Percentiles rank a stretch among this genome's conserved stretches.
Evolutionary conservation across 768 basidiomycete species (phyloP).

Genomic region (Suillus subluteus): DNA sequence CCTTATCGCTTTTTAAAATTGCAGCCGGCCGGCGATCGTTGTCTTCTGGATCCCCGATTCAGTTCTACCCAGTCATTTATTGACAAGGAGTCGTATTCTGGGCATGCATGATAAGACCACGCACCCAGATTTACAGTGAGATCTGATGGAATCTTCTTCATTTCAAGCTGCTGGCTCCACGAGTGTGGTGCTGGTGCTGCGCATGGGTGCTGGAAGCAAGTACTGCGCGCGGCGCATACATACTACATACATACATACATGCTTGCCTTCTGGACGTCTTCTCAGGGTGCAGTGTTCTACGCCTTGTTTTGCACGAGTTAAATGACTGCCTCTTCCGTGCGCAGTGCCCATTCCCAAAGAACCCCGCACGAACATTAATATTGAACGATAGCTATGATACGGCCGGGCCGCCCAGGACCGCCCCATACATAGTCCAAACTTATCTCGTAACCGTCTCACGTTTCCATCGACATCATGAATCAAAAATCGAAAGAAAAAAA

Average conservation of each 20-base stretch:
- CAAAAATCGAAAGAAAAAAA: not conserved
- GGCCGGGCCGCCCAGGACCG: not conserved
- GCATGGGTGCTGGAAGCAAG: not conserved
- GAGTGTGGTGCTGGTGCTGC: not conserved
- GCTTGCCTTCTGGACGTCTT: not conserved
- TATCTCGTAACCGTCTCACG: not conserved
- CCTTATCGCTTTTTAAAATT: slow-evolving; percentile 14
- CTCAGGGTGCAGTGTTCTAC: not conserved
- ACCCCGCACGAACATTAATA: not conserved
- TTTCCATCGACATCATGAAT: not conserved
- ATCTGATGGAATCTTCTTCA: not conserved
- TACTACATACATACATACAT: not conserved
- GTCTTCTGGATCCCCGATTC: not conserved
- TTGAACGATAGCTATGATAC: not conserved
- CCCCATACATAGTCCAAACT: not conserved
- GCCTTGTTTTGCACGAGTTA: not conserved
- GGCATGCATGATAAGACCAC: slow-evolving; percentile 1
- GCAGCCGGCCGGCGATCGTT: not conserved
- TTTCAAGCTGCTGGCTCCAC: not conserved
- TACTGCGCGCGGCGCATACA: not conserved
- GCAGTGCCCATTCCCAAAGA: slow-evolving; percentile 2
- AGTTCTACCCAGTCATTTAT: not conserved
- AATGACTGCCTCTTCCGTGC: not conserved
- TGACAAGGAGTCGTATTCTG: not conserved
- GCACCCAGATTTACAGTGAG: not conserved